Conservation (phyloP, 208 protist genomes). For the Acanthamoeba royreba region DNA sequence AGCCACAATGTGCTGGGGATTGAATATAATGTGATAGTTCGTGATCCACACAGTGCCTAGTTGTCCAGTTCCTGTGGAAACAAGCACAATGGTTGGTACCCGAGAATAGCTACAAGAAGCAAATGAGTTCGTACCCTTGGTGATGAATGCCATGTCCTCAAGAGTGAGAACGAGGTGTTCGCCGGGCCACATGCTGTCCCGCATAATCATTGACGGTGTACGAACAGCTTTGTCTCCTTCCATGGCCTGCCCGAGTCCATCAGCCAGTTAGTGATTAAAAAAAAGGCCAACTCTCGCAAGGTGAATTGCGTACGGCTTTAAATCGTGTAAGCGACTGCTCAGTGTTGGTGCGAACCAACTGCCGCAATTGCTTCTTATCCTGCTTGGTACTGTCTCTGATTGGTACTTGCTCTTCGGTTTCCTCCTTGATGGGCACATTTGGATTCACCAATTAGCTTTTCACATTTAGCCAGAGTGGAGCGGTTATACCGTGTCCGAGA, state of each 20-base stretch:
- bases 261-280: neutral
- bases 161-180: neutral
- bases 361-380: neutral
- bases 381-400: neutral
- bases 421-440: too few relatives aligned
- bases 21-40: constrained; percentile 15
- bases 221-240: neutral
- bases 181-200: neutral
- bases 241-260: neutral
- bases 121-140: neutral
- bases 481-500: neutral
- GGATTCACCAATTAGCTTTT: too few relatives aligned
- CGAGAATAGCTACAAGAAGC: neutral
- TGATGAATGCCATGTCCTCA: constrained; percentile 22
- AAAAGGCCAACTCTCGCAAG: neutral
- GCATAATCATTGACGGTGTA: neutral
- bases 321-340: neutral
- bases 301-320: neutral
- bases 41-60: constrained; percentile 18
- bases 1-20: neutral
- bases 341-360: constrained; percentile 1
- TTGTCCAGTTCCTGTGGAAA: neutral
- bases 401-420: neutral
- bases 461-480: neutral
- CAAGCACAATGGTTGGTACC: neutral